Base-by-base conservation (phyloP, 2,329 filamentous ascomycete genomes). In the Basipetospora sp. region DNA sequence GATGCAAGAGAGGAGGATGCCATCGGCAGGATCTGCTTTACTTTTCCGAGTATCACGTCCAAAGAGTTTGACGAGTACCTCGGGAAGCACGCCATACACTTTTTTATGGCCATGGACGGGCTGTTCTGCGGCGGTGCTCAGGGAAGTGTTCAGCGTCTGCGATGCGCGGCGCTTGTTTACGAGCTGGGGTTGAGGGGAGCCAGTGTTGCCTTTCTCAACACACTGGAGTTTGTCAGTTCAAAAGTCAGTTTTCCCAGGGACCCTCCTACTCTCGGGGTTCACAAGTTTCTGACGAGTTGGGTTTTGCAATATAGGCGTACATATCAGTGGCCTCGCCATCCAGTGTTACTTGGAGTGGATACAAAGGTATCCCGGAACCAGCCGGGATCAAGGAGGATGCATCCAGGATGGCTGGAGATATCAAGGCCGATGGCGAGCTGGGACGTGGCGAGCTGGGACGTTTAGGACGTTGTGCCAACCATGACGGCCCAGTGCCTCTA, bases 81-180 rank as follows among this genome's bases (percentile, higher is more conserved):
- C 2, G 44, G 57, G 3, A 48, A 51, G 1, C 63, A 66, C 17
- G 66, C 71, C 0, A 59, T 75, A 3, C 76, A 80, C 48, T 82
- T 85, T 45, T 56, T 84, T 37, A 69, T 86, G 60, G 72, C 69
- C 37, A 76, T 81, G 45, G 75, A 83, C 50, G 78, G 76, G 5
- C 40, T 43, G n/a, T 41, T 14, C 47, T 55, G 33, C 43, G 22
- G 42, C n/a, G 34, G 34, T 29, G 20, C 41, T 20, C 50, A 53
- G 4, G 60, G 74, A 48, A 72, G 15, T 6, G 4, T 4, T 22
- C 15, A 9, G 16, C 10, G 15, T 14, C 14, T 30, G 4, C 13
- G n/a, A 6, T 36, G 19, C 9, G 25, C 30, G 2, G 9, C 14
- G 2, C 9, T 36, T 18, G 34, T 80, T 28, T 62, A 66, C 39